Conservation (phyloP, 345 rosid species). For the Cardamine resedifolia region DNA sequence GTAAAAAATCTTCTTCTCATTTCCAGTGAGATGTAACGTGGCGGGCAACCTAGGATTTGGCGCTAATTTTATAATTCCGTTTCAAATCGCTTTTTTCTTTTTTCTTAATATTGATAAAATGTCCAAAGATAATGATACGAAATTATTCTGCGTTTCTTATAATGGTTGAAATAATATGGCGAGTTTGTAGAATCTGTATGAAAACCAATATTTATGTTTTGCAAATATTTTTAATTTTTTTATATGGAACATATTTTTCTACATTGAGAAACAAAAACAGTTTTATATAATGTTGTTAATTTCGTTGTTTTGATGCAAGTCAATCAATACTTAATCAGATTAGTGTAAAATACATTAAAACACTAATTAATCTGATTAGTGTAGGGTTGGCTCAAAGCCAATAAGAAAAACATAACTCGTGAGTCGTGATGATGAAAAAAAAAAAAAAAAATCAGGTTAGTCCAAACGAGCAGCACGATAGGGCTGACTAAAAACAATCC, state of each 20-base stretch:
- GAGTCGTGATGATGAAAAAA: neutral
- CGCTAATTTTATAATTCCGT: conserved; percentile 54
- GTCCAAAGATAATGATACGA: neutral
- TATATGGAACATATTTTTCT: neutral
- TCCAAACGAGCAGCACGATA: neutral
- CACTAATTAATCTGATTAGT: too few species aligned
- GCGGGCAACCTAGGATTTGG: conserved; percentile 65
- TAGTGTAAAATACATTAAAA: too few species aligned
- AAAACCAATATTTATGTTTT: neutral
- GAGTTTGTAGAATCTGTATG: neutral
- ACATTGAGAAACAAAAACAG: neutral
- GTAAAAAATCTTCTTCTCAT: conserved; percentile 11
- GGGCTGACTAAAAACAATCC: neutral
- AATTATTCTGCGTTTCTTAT: neutral
- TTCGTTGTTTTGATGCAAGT: too few species aligned
- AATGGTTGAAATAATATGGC: neutral
- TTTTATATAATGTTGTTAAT: too few species aligned
- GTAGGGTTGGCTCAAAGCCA: neutral
- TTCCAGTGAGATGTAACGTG: conserved; percentile 54
- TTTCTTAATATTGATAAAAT: neutral
- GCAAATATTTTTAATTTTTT: neutral
- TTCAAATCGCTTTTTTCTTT: conserved; percentile 40
- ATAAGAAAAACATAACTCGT: neutral
- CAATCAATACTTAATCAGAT: too few species aligned
- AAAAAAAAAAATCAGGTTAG: neutral